These are phyloP conservation scores for Tolypocladium album DNA, from an alignment of 2,329 filamentous ascomycete genomes.

Conservation along the genomic window DNA sequence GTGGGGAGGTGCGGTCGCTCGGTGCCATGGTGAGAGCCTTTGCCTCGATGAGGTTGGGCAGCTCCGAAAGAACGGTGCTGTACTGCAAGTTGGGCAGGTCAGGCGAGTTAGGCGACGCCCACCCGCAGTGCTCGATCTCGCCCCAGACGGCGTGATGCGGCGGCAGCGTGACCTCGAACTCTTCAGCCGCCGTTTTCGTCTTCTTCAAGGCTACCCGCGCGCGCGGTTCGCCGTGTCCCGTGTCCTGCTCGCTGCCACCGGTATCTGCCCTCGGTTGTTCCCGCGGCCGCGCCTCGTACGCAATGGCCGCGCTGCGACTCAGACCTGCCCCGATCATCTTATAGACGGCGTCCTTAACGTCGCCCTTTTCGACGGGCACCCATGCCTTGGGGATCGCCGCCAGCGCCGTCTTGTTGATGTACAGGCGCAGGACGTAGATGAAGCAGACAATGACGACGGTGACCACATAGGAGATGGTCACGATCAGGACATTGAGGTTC, in stretches of 20 bases:
- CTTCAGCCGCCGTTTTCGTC: conserved; percentile 24
- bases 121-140: conserved; percentile 74
- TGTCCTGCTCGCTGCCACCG: conserved; percentile 7
- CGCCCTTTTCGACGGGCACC: conserved; percentile 76
- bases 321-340: conserved; percentile 65
- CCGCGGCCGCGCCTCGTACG: conserved; percentile 48
- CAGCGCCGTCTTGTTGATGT: conserved; percentile 71
- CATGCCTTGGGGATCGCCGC: conserved; percentile 77
- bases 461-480: conserved; percentile 64
- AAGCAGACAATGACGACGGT: conserved; percentile 60
- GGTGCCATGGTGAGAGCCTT: conserved; percentile 82
- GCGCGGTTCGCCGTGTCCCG: conserved; percentile 4
- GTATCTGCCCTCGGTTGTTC: conserved; percentile 18
- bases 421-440: conserved; percentile 75
- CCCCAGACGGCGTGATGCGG: conserved; percentile 58
- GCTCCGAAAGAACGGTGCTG: conserved; percentile 65
- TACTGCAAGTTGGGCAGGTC: conserved; percentile 80
- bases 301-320: conserved; percentile 66
- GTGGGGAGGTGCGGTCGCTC: conserved; percentile 30
- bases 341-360: conserved; percentile 65
- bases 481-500: conserved; percentile 72
- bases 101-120: conserved; percentile 68
- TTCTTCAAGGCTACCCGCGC: conserved; percentile 15
- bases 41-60: conserved; percentile 84
- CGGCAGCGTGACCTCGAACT: conserved; percentile 36